Evolutionary conservation across 2,329 filamentous ascomycete species (phyloP).

Genomic region (Colletotrichum paranaense): DNA sequence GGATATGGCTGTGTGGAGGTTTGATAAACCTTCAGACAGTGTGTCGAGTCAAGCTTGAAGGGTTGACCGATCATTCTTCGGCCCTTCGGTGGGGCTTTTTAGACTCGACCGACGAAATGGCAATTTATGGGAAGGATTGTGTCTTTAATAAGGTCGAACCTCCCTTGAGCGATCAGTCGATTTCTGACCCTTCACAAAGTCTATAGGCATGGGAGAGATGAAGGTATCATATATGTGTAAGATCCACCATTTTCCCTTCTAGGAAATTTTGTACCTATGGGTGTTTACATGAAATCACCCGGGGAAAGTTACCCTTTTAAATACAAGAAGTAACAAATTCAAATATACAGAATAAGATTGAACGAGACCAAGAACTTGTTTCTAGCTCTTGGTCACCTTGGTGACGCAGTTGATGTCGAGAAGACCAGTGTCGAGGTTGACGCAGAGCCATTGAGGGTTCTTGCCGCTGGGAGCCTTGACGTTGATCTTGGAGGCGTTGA

Average conservation of each 20-base stretch:
- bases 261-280: neutral
- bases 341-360: neutral
- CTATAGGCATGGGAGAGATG: neutral
- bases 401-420: slow-evolving; percentile 32
- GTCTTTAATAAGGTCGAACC: neutral
- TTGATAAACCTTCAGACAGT: neutral
- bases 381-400: slow-evolving; percentile 20
- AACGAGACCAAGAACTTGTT: neutral
- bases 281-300: neutral
- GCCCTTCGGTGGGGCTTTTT: too few relatives aligned
- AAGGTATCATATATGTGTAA: neutral
- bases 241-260: neutral
- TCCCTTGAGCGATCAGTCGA: neutral
- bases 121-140: neutral
- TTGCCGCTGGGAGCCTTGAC: slow-evolving; percentile 34
- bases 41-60: neutral
- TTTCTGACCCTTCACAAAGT: neutral
- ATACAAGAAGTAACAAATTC: neutral
- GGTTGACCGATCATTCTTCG: too few relatives aligned
- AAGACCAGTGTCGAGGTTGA: slow-evolving; percentile 29
- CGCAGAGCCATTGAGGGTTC: slow-evolving; percentile 29
- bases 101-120: neutral
- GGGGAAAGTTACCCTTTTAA: neutral
- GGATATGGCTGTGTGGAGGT: slow-evolving; percentile 20
- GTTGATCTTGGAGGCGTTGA: slow-evolving; percentile 31